A percentile compares a stretch with the other conserved stretches of the same genome.
phyloP scores from a whole-genome alignment of 805 yeast genomes.

The Zygoascus bituminiphila region DNA sequence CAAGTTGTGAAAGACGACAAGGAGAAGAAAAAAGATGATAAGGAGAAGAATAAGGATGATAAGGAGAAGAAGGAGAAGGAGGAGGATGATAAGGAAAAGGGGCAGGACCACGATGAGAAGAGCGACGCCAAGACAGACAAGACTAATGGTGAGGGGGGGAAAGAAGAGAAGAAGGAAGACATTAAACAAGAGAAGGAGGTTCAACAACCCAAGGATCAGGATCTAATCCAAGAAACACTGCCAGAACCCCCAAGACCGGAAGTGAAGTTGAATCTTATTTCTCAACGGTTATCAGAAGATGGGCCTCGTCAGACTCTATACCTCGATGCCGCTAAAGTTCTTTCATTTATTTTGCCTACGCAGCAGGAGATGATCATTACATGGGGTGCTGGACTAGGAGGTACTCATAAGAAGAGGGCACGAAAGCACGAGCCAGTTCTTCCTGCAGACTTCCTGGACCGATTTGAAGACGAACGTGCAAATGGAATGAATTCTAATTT shows the following conservation, averaged over 20 bases:
- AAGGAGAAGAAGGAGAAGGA: slow-evolving; percentile 2
- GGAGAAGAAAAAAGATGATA: neutral
- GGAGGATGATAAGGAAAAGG: slow-evolving; percentile 6
- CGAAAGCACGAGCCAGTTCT: slow-evolving; percentile 60
- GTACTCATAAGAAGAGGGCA: slow-evolving; percentile 45
- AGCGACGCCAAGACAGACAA: neutral
- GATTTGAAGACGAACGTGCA: slow-evolving; percentile 43
- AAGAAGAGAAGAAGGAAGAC: slow-evolving; percentile 7
- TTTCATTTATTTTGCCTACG: slow-evolving; percentile 63
- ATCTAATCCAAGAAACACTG: neutral
- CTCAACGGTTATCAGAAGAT: slow-evolving; percentile 6
- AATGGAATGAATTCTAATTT: slow-evolving; percentile 3
- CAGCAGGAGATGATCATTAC: slow-evolving; percentile 58
- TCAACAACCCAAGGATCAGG: slow-evolving; percentile 1
- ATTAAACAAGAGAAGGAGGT: neutral
- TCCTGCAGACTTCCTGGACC: slow-evolving; percentile 63
- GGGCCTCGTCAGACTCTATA: slow-evolving; percentile 22
- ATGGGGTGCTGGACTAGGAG: slow-evolving; percentile 73
- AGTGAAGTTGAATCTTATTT: slow-evolving; percentile 2
- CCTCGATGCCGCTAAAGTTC: slow-evolving; percentile 27
- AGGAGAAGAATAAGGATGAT: neutral
- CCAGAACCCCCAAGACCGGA: neutral
- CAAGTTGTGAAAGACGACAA: neutral
- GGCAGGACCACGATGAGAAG: no score
- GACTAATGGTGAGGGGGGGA: neutral